Evolutionary conservation across 345 rosid species (phyloP), one percentile per base, ranked within the genome.

Genomic region (Carallia brachiata): DNA sequence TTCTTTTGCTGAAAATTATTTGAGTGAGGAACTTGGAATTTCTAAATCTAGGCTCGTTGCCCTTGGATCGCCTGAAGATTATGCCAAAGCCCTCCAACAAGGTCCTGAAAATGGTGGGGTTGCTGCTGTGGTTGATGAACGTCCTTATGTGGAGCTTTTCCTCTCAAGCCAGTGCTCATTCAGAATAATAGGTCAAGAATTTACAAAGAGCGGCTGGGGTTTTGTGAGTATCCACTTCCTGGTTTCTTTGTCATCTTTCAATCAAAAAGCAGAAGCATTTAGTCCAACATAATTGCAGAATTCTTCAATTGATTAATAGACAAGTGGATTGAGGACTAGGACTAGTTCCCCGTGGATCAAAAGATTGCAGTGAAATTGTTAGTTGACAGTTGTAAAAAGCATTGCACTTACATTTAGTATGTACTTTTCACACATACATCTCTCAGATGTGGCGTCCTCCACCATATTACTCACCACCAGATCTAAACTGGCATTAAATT

Each of bases 201-300:
- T 94, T 68, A 91, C 98, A 28, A 94, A 88, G 85, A 85, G 95
- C 30, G 89, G 97, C 63, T 94, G 97, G 96, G 97, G 96, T 55
- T 94, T 91, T 67, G 97, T 93, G 77, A 88, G 97, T 88, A 68
- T 63, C 71, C 68, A 16, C 53, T 63, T 58, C 61, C 63, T 62
- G 31, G 30, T 34, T 30, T 28, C 23, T 68, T 36, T 37, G 4
- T 60, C 6, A 31, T 57, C 47, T 57, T 54, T 50, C 36, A 37
- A 9, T 27, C 23, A 28, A 15, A 61, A 67, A 48, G 10, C 70
- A 61, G 39, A 36, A 8, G 61, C 61, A 36, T 52, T 50, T 44
- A 8, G n/a, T 60, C 53, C 15, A 67, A n/a, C 19, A 37, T 28
- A 7, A 61, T 44, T 19, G 56, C 37, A 15, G 28, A 23, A 8